Evolutionary conservation across 805 yeast species (phyloP), one percentile per base, ranked within the genome.

Genomic region (Ogataea trehalophila): DNA sequence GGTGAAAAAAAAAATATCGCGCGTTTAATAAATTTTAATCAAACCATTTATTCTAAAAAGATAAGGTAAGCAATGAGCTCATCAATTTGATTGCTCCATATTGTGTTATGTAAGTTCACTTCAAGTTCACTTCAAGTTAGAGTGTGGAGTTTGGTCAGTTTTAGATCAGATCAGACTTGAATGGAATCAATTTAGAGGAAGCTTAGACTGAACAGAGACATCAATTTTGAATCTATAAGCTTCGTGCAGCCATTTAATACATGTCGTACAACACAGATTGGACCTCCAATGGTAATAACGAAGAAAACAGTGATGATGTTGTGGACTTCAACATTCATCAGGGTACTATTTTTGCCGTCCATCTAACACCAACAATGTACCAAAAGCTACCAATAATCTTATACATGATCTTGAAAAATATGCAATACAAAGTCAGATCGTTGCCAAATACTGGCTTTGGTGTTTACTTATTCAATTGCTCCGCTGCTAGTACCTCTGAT

Each of bases 401-500:
- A 16, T 71, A 72, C 14, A 74, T 85, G 2, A 70, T 87, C 6
- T 70, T 75, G 44, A 80, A 78, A n/a, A 67, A 88, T 34, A 76
- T 89, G 67, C 72, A 83, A 3, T 83, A 80, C 42, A 69, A 87
- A 48, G 79, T 85, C 2, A 79, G 85, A 33, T 73, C 84, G 0
- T 65, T 79, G 36, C 87, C 90, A 1, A 71, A 73, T 40, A 84
- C 92, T 1, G 91, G 88, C 0, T 69, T 88, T 23, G 97, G 96
- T 0, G 77, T 90, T 41, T 78, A 82, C 57, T 60, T 85, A 15
- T 80, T 77, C 65, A 80, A 77, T 59, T 76, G 77, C 63, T 57
- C 52, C 44, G 37, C 69, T 45, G 46, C 29, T 11, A 34, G 22
- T 11, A n/a, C n/a, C n/a, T n/a, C n/a, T n/a, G n/a, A n/a, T n/a